Base-by-base conservation (phyloP, 75 land plant genomes). In the Cupressus sempervirens region DNA sequence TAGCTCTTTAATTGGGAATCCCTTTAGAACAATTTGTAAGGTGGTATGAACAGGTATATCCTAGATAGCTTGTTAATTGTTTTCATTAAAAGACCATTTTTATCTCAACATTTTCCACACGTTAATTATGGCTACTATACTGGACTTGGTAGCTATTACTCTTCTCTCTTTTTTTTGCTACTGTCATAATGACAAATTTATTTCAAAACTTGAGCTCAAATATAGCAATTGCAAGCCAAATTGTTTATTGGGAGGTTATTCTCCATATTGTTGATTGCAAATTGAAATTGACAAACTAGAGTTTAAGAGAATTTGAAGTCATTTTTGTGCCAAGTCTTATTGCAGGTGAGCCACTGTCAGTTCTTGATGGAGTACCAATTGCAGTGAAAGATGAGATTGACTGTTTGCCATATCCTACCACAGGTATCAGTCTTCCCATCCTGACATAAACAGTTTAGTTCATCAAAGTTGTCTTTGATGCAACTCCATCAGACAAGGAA, bases 371-470 rank as follows among this genome's bases (percentile, higher is more conserved):
- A 72, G 90, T 95, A 18, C 92, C 91, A 56, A 88, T 96, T 83
- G 98, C 98, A 36, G 89, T 95, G 79, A 96, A 96, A 87, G 98
- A 96, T 89, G 98, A 96, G 89, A 95, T 96, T 40, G 98, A 96
- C 86, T 95, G 98, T 77, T 41, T 88, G 56, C 98, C 98, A 36
- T 94, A 96, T 87, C 94, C 95, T 62, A 96, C 98, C 26, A 93
- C 98, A 30, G 98, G 98, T 91, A 85, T 26, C 15, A 8, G 7
- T 29, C 23, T 84, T 84, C 30, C 20, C 84, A 83, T 30, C 82
- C 43, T 40, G 30, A 80, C 43, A 45, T 80, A 40, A 23, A 16
- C 26, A 43, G 23, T 79, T 79, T 45, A 26, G 14, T 9, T n/a
- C 30, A 11, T 0, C n/a, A 79, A 58, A 77, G 7, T 53, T 23